Percentiles rank a stretch among this genome's conserved stretches.
Conservation (phyloP, 208 protist genomes). For the Wallacemonas sp. region DNA sequence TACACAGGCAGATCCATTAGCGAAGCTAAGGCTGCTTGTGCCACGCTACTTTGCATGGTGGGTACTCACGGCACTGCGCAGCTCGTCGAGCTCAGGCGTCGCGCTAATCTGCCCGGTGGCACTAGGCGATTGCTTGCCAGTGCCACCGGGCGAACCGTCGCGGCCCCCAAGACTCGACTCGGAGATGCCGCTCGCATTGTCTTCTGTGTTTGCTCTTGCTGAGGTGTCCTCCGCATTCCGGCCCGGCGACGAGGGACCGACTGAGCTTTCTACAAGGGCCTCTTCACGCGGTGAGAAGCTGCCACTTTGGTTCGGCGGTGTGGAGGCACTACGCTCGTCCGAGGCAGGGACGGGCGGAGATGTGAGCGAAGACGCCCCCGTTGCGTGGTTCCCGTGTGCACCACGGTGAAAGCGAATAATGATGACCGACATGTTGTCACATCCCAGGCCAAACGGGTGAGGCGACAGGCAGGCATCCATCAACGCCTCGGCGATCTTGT, state of each 20-base stretch:
- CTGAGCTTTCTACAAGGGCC: too few species aligned
- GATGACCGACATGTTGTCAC: conserved; percentile 93
- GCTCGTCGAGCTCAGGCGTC: conserved; percentile 6
- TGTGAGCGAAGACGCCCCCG: background rate
- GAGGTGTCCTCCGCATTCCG: too few species aligned
- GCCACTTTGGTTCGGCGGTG: too few species aligned
- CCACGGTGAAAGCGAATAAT: conserved; percentile 82
- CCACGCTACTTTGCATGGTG: background rate
- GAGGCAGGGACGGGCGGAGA: background rate
- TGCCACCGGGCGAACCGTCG: too few species aligned
- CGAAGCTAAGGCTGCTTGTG: too few species aligned
- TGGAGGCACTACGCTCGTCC: too few species aligned
- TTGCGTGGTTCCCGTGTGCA: conserved; percentile 4
- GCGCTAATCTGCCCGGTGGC: background rate
- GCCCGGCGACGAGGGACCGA: too few species aligned
- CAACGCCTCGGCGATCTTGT: conserved; percentile 64
- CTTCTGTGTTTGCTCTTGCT: too few species aligned
- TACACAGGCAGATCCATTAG: too few species aligned
- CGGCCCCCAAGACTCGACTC: too few species aligned
- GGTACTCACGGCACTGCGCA: conserved; percentile 1
- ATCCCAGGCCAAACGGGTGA: conserved; percentile 81
- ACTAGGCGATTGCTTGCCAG: background rate
- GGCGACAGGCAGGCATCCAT: conserved; percentile 82
- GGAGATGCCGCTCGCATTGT: too few species aligned
- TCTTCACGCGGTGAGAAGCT: too few species aligned